Base-by-base conservation (phyloP, 306 rosid genomes). In the Cajanus cajan region DNA sequence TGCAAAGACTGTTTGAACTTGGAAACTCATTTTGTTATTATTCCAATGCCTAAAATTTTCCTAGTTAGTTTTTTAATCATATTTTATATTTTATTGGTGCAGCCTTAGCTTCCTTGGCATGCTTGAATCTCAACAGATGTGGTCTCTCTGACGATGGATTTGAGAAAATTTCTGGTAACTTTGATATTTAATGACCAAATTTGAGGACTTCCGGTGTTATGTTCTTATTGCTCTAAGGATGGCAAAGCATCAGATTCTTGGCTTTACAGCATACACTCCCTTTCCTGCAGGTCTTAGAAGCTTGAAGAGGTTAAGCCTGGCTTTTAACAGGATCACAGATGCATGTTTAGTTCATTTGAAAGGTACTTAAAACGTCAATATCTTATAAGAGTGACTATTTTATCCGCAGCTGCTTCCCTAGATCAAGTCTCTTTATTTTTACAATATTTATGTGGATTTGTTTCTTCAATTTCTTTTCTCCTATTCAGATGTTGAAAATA, bases 91-190 rank as follows among this genome's bases (percentile, higher is more conserved):
- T 79, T 66, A 65, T 54, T 54, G 47, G 25, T 62, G 22, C 92
- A 95, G 99, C 86, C 73, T 87, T 87, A 73, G 80, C 85, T 43
- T 78, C 88, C 36, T 84, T 95, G 81, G 86, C 77, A 74, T 91
- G 79, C 90, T 87, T 95, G 82, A 95, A 95, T 83, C 93, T 95
- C 71, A 91, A 91, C 84, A 85, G 99, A 87, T 95, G 96, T 43
- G 79, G 80, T 76, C 84, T 95, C 31, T 61, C 93, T 55, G 96
- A 91, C 50, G 87, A 84, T 64, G 96, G 92, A 36, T 90, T 91
- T 68, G 92, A 91, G 83, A 83, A 82, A 39, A 78, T 95, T 84
- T 84, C 96, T 44, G 83, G 99, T 95, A 82, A 91, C 88, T 86
- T 80, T 43, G 44, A 68, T 57, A 64, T 83, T 16, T 54, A 19